Evolutionary conservation across 106 monocot species (phyloP), one percentile per base, ranked within the genome.

Genomic region (Dendrobium catenatum): DNA sequence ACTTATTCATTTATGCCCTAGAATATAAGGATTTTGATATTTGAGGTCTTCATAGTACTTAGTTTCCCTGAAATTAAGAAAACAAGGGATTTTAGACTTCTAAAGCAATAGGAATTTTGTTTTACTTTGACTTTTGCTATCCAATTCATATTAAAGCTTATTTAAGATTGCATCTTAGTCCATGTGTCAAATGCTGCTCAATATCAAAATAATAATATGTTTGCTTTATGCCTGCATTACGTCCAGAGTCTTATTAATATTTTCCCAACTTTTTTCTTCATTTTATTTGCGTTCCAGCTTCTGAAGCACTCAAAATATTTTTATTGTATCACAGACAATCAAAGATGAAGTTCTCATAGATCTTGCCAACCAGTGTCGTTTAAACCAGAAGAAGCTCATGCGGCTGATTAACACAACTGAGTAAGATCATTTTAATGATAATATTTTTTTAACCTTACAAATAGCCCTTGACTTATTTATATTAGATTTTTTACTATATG

Each of bases 321-420:
- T 16, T 54, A 29, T 51, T 73, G 42, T 10, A 58, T 82, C 42
- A 37, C 59, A 94, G 94, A 86, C 84, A 76, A 83, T 88, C 31
- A 91, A 87, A 76, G 94, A 91, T 86, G 94, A 91, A 78, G 77
- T 91, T 68, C 86, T 91, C 47, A 75, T 82, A n/a, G 91, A 91
- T 40, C 88, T 94, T 72, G 91, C 88, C 19, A 81, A 40, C 37
- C 94, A 94, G 43, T 94, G 89, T n/a, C 86, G 82, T n/a, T 58
- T 87, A 64, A 89, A 87, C 84, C 89, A 90, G 49, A 89, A 88
- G 61, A 89, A 82, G 85, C 75, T 94, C 46, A 82, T 94, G 84
- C 81, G 88, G 72, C 72, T 94, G 79, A 70, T 94, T 40, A 85
- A 77, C 79, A 86, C 89, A 33, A 94, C 91, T 33, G 82, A 83